Evolutionary conservation across 805 yeast genomes (phyloP), one percentile per base, ranked within the genome.

Genomic region (Millerozyma miso): DNA sequence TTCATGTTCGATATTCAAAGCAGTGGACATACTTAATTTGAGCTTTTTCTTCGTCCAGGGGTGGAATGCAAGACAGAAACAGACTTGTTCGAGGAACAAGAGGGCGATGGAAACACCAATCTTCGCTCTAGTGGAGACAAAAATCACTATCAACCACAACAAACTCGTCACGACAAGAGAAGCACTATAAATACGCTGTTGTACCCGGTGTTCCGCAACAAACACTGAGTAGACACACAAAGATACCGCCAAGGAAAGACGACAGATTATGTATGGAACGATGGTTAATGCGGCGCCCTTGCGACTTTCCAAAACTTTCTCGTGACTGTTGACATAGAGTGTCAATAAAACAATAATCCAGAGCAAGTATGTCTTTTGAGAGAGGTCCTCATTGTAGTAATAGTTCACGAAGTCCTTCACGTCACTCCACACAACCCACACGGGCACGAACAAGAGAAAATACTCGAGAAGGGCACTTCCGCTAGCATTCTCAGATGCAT

Each of bases 341-440:
- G 79, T 69, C 44, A 81, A 60, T 33, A 80, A 57, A 1, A 62
- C 52, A 48, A 81, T 57, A 14, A 74, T 68, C 84, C 83, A 79
- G 15, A 79, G 47, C 14, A 80, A 69, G 53, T 72, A 76, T 0
- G 63, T 6, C 42, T 73, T 71, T 53, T 82, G 87, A 3, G 76
- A 53, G 39, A 81, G 56, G 57, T 82, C 86, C 50, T 80, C 82
- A 44, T 66, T 77, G 54, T 74, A 81, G 59, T 79, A 81, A 53
- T 78, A 80, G 58, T 81, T 79, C 71, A 79, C 77, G 51, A 80
- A 71, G 44, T 80, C 85, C 52, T 79, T 77, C 44, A 81, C 63
- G 51, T 80, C 85, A n/a, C 71, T 58, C 86, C 87, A 81, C 17
- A 81, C 76, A 16, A 71, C 73, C 77, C 80, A 82, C n/a, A 80